These are phyloP conservation scores for Fusarium sp. DNA, from an alignment of 2,329 filamentous ascomycete genomes.

Conservation along the genomic window DNA sequence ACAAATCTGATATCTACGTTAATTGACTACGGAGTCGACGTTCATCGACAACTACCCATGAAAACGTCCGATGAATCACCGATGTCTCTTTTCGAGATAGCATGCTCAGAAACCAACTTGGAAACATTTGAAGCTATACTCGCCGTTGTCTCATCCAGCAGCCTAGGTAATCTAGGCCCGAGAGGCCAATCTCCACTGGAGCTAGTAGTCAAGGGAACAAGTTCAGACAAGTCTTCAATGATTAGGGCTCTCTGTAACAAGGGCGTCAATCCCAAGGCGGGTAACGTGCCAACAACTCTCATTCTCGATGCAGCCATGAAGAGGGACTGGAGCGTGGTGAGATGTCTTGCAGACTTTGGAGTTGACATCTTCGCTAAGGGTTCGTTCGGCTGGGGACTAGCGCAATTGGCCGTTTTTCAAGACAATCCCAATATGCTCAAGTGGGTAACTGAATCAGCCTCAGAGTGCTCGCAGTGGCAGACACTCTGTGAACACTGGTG, in stretches of 20 bases:
- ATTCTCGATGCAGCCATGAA: background rate
- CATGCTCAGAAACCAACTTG: background rate
- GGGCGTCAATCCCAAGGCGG: fast-evolving
- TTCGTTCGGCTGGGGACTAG: background rate
- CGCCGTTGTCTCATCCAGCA: too few relatives aligned
- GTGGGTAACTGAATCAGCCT: background rate
- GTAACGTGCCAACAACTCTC: fast-evolving
- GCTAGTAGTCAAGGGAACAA: background rate
- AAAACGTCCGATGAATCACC: background rate
- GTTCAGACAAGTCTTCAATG: background rate
- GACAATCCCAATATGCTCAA: background rate
- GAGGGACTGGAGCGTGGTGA: background rate
- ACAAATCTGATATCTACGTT: fast-evolving
- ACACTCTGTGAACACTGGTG: background rate
- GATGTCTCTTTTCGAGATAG: background rate
- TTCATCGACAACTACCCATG: background rate
- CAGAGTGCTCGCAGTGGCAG: background rate
- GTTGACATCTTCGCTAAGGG: background rate
- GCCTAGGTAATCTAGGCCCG: fast-evolving
- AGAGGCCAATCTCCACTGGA: background rate
- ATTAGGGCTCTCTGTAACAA: background rate
- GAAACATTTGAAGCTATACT: background rate
- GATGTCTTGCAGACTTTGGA: background rate
- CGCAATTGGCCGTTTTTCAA: background rate
- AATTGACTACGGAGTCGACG: background rate